Percentiles rank a stretch among this genome's conserved stretches.
phyloP scores from a whole-genome alignment of 805 yeast genomes.

The Ogataea ganodermae region DNA sequence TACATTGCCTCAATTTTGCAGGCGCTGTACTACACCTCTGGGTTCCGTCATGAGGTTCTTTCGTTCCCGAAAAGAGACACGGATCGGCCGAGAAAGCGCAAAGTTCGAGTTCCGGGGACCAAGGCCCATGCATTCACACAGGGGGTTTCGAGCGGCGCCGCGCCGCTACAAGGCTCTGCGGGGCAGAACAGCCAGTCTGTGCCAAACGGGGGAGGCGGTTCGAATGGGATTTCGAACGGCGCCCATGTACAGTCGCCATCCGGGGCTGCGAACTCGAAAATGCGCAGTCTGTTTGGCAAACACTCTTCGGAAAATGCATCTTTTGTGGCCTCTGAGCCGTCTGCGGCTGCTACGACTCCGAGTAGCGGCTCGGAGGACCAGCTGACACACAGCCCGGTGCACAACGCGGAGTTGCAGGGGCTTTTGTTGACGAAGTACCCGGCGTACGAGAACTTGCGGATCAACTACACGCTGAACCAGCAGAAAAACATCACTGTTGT shows the following conservation, averaged over 20 bases:
- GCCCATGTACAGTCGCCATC: too few species aligned
- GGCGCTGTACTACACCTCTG: slow-evolving; percentile 73
- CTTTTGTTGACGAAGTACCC: slow-evolving; percentile 32
- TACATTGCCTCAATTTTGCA: slow-evolving; percentile 93
- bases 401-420: slow-evolving; percentile 25
- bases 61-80: slow-evolving; percentile 46
- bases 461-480: slow-evolving; percentile 42
- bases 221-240: too few species aligned
- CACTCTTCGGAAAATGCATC: slow-evolving; percentile 5
- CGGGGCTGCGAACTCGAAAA: slow-evolving; percentile 13
- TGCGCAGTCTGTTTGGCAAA: slow-evolving; percentile 23
- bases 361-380: slow-evolving; percentile 11
- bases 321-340: neutral
- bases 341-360: neutral
- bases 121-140: slow-evolving; percentile 41
- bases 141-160: too few species aligned
- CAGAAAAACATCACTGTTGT: slow-evolving; percentile 50
- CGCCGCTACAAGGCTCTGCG: neutral
- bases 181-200: neutral
- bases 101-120: slow-evolving; percentile 41
- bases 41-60: slow-evolving; percentile 61
- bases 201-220: neutral
- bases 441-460: slow-evolving; percentile 34
- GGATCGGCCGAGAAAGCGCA: slow-evolving; percentile 38
- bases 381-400: slow-evolving; percentile 12